Evolutionary conservation across 2,329 filamentous ascomycete species (phyloP), one percentile per base, ranked within the genome.

Genomic region (Fusarium solani-melongenae): DNA sequence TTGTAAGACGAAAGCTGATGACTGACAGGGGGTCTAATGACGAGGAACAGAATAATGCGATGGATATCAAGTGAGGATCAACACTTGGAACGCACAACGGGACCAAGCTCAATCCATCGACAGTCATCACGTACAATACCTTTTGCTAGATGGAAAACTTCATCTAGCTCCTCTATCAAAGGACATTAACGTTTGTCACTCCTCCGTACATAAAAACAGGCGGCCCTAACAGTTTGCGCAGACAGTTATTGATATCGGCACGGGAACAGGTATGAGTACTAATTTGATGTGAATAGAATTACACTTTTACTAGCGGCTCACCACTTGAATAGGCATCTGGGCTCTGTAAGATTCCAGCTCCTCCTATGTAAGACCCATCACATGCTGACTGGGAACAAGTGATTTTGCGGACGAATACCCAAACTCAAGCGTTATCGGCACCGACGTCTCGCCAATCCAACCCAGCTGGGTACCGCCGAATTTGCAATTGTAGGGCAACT

Each of bases 401-500:
- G 60, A 62, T 27, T 62, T 62, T 22, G 60, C 60, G 0, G 60
- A 62, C 11, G 60, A 62, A 39, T 55, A 53, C 24, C 46, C 60
- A 17, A 55, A 24, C n/a, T 17, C 60, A 11, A 38, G 27, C 5
- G 60, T 62, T 4, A 17, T 62, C 3, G 60, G 60, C 9, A 62
- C 60, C 5, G 60, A 62, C 9, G 27, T 62, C 24, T 62, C 60
- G 4, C 46, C 60, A 11, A 62, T 62, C 11, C 60, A 62, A 17
- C 60, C 60, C 2, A 29, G 24, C 4, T 62, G 60, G 60, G n/a
- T 55, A 0, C 60, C 60, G 5, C 60, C 60, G 2, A 62, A 62
- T 39, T 17, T 62, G 2, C 29, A 62, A 53, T 62, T 62, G 60
- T 55, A 14, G 24, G 27, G 15, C 22, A 15, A 15, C n/a, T 8